Base-by-base conservation (phyloP, 139 green algal species). In the Coelastrella sp. region DNA sequence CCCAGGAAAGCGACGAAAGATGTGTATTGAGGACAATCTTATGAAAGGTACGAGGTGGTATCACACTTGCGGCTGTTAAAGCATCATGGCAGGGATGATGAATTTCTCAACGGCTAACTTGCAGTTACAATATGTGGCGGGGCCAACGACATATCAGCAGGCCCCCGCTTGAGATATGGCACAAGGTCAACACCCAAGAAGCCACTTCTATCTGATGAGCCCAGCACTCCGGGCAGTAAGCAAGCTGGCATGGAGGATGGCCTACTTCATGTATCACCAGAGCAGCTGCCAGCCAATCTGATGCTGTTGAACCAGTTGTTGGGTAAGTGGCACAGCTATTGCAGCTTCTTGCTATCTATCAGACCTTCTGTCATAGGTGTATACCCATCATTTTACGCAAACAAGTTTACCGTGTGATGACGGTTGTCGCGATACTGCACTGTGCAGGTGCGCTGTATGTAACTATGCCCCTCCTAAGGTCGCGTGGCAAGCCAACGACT, bases 361-460 rank as follows among this genome's bases (percentile, higher is more conserved):
- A n/a, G n/a, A n/a, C n/a, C n/a, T 57, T 57, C 11, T 57, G 45
- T 57, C 45, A 57, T 57, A 57, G 45, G 11, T 67, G 59, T 67
- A 34, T 8, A 11, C 21, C 59, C 59, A 34, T 43, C 66, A n/a
- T n/a, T n/a, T n/a, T n/a, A n/a, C n/a, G n/a, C n/a, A n/a, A n/a
- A n/a, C n/a, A n/a, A n/a, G n/a, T n/a, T n/a, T n/a, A n/a, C n/a
- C n/a, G n/a, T n/a, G n/a, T n/a, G n/a, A n/a, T n/a, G n/a, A n/a
- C n/a, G n/a, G n/a, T n/a, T n/a, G n/a, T n/a, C n/a, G n/a, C n/a
- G n/a, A n/a, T n/a, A n/a, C n/a, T 32, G 11, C 45, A 57, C 45
- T 79, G 43, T 38, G 15, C 80, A 86, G 80, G 68, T 76, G 80
- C 80, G 5, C 48, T 86, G 45, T 82, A 87, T 59, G 69, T 75